These are phyloP conservation scores for Galerina sulciceps DNA, from an alignment of 768 basidiomycete genomes.

Conservation along the genomic window DNA sequence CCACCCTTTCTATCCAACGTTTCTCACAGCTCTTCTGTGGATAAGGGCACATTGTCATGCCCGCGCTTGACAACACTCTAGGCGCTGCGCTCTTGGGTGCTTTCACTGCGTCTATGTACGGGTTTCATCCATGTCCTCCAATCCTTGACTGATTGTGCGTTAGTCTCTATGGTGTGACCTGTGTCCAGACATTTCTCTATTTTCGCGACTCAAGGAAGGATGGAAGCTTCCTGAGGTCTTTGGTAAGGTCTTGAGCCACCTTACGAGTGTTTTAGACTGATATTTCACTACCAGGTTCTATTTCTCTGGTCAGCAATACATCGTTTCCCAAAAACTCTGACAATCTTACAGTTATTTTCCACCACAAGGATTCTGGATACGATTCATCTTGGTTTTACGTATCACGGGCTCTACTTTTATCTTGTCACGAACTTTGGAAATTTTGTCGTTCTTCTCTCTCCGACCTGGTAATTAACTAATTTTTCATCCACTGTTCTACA, in stretches of 20 bases:
- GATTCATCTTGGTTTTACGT: slow-evolving; percentile 11
- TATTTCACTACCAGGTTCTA: not conserved
- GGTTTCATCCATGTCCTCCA: no score
- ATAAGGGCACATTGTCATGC: not conserved
- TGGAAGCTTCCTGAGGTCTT: not conserved
- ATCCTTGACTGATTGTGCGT: not conserved
- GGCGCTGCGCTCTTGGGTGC: slow-evolving; percentile 1
- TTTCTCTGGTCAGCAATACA: not conserved
- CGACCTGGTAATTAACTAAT: slow-evolving; percentile 6
- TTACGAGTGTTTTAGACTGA: not conserved
- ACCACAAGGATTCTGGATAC: slow-evolving; percentile 12
- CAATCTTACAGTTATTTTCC: not conserved
- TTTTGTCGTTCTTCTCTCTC: not conserved
- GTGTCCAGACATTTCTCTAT: slow-evolving; percentile 3
- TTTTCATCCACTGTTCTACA: not conserved
- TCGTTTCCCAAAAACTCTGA: not conserved
- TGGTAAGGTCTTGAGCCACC: not conserved
- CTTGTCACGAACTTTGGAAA: slow-evolving; percentile 15
- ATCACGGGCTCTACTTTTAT: slow-evolving; percentile 17
- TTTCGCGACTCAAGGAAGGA: not conserved
- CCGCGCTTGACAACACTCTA: not conserved
- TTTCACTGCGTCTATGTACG: not conserved
- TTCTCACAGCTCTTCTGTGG: no score
- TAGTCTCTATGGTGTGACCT: slow-evolving; percentile 1
- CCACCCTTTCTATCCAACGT: no score